Evolutionary conservation across 257 asterid genomes (phyloP), one percentile per base, ranked within the genome.

Genomic region (Ilex asprella): DNA sequence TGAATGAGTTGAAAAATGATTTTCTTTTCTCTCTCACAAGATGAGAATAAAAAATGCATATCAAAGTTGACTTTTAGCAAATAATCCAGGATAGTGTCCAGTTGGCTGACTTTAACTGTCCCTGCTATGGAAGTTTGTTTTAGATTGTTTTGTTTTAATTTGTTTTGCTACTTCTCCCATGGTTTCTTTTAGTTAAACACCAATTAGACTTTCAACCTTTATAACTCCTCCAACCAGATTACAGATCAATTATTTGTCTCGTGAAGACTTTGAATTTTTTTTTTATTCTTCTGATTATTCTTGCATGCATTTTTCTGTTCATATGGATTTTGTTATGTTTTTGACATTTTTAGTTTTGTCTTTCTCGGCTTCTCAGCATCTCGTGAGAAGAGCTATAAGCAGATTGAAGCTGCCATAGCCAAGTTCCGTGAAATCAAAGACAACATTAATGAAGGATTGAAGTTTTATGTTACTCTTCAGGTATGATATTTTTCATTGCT

Each of bases 381-480:
- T 60, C 91, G 96, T 29, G 99, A 89, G 76, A 86, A 74, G 83
- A 78, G 82, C 71, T 93, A 84, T 66, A 84, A 82, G 67, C 99
- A 93, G 76, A 93, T 93, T 62, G 99, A 93, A 82, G 96, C 96
- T 72, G 99, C 96, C 67, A 70, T 87, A 68, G 94, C 89, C 15
- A 93, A 89, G 68, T 93, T 67, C 68, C 87, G 65, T 67, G 99
- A 93, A 72, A 84, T 89, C 69, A 87, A 93, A 85, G 94, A 89
- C 70, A 93, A 93, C 76, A 80, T 93, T 58, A 85, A 89, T 70
- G 99, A 93, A 81, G 99, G 99, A 71, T 63, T 93, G 80, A 89
- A 89, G 79, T 93, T 93, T 73, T 93, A 93, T 70, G 86, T 89
- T 39, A 90, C 92, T 66, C 97, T 93, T 66, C 99, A 93, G 94